Evolutionary conservation across 2,329 filamentous ascomycete species (phyloP), one percentile per base, ranked within the genome.

Genomic region (Monilinia laxa): DNA sequence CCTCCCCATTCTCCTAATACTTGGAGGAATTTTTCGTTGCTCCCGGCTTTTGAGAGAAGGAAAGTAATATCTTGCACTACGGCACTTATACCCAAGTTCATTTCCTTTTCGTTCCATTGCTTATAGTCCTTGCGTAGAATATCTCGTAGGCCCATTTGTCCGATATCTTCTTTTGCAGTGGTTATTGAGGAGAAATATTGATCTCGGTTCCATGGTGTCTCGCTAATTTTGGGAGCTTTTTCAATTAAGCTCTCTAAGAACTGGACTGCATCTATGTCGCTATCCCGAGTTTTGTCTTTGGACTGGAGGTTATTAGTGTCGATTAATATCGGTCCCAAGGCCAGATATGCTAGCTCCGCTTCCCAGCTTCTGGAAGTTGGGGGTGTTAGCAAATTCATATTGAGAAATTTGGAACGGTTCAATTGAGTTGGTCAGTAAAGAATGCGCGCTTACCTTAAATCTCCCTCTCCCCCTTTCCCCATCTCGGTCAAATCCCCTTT

Each of bases 91-190:
- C 91, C 91, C 5, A 94, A 81, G 23, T 79, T 81, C 49, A 86
- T 75, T 0, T 74, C 75, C 14, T 79, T 79, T 65, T 87, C 85
- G 14, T 79, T 79, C 91, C 91, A 95, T 74, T 90, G 83, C 79
- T 96, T 96, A 79, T 93, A 96, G 78, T 96, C 91, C 77, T 94
- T 94, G 70, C 90, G 83, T 63, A 94, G 78, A 51, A 93, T 83
- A 71, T 93, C 91, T 28, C 83, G 79, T 71, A 92, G 77, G 49
- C 78, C 80, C 56, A 95, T 78, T 0, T 75, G 71, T 3, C 83
- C 84, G 62, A 95, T 82, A 71, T 92, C 85, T 69, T 86, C 84
- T 77, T 93, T 93, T 6, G 90, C 87, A 6, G 77, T 77, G 0
- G 82, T 80, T 35, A 93, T 82, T 65, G 85, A 79, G 5, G 82